Evolutionary conservation across 2,329 filamentous ascomycete species (phyloP), one percentile per base, ranked within the genome.

Genomic region (Aspergillus fijiensis): DNA sequence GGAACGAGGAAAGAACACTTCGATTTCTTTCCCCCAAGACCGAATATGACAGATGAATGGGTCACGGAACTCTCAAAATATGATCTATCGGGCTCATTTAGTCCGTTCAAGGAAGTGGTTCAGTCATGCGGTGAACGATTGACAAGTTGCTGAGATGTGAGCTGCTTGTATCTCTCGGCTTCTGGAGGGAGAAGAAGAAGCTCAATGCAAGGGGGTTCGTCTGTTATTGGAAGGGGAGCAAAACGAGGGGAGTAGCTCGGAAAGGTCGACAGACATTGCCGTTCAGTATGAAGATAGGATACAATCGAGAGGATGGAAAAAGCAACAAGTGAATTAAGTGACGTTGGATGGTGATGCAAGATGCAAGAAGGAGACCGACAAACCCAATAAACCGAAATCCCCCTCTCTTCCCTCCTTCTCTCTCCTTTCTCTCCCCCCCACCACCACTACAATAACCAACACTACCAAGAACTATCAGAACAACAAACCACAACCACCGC

Each of bases 121-220:
- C 29, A 35, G 57, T 54, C 23, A 55, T 57, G 42, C 50, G 62
- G 49, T 63, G 60, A 60, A 51, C 39, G 39, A 45, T 45, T 25
- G n/a, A 31, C 11, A 35, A 16, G 33, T 35, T 29, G 19, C 16
- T 33, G 53, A 49, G 27, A 33, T 47, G 11, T 29, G 53, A 31
- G 48, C 21, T 21, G 27, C 27, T 48, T 49, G 16, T n/a, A 21
- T 48, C 23, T 45, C 19, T 21, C 25, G 14, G 45, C 19, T 54
- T 10, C 21, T 27, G 11, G 27, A 29, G 27, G 49, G 19, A 25
- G 19, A 21, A 54, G 35, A 21, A 54, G 35, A 52, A 45, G 33
- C 57, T 62, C 53, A 49, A 65, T 49, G 63, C 62, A 65, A 65
- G 63, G 63, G 63, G 60, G 48, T 33, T 21, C 48, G 23, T 45